phyloP scores from a whole-genome alignment of 352 stramenopile species.

The Phytophthora citricola region DNA sequence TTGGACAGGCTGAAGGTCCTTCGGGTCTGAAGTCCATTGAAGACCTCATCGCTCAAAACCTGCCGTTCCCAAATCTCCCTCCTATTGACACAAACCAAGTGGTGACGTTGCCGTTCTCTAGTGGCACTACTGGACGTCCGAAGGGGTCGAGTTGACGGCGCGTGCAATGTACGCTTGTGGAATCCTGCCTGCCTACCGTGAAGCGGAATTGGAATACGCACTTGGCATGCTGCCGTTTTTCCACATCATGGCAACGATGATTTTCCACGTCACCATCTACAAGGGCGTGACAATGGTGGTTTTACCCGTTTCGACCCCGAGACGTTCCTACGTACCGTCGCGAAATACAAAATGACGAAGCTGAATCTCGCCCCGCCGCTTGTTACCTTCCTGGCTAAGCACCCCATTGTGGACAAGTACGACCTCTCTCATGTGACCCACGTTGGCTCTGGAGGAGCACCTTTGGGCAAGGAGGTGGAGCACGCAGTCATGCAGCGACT shows the following conservation, averaged over 20 bases:
- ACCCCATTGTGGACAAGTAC: conserved; percentile 89
- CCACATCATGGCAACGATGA: conserved; percentile 94
- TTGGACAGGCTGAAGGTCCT: conserved; percentile 27
- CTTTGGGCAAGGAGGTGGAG: conserved; percentile 84
- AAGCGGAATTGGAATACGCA: conserved; percentile 39
- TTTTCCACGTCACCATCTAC: conserved; percentile 86
- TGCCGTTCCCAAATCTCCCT: conserved; percentile 36
- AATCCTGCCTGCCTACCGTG: conserved; percentile 59
- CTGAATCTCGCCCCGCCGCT: conserved; percentile 84
- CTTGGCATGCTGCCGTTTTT: conserved; percentile 92
- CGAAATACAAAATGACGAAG: conserved; percentile 53
- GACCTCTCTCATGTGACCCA: conserved; percentile 79
- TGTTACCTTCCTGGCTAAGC: conserved; percentile 78
- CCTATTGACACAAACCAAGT: conserved; percentile 38
- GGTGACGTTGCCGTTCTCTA: conserved; percentile 89
- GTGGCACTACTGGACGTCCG: conserved; percentile 90
- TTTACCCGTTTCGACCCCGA: conserved; percentile 92
- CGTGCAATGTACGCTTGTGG: conserved; percentile 85
- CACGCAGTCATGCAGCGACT: conserved; percentile 68
- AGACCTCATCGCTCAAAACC: conserved; percentile 27
- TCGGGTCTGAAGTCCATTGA: conserved; percentile 33
- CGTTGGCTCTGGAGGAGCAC: conserved; percentile 83
- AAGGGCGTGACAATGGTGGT: conserved; percentile 86
- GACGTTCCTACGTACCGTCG: conserved; percentile 83
- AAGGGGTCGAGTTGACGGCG: conserved; percentile 92